Base-by-base conservation (phyloP, 768 basidiomycete genomes). In the Russula sp. region DNA sequence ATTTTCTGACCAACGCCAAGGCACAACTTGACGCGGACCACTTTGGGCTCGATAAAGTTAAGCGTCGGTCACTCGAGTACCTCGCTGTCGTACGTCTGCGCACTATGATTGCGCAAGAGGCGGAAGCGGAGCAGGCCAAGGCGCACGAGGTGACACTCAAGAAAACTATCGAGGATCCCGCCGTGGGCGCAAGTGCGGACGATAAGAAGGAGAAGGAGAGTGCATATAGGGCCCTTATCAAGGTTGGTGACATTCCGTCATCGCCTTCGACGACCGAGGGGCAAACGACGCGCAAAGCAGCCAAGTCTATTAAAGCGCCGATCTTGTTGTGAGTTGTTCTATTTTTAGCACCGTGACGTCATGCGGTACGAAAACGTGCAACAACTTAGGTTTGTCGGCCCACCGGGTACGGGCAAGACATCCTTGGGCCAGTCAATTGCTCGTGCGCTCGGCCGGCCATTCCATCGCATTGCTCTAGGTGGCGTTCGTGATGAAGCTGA, bases 401-500 rank as follows among this genome's bases (percentile, higher is more conserved):
- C 94, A 10, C 94, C 94, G 0, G 94, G 94, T 2, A 89, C 87
- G 0, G 94, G 92, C 39, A 95, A 96, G 75, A 97, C 94, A 0
- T 93, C 91, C 1, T 84, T 98, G 2, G 94, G 94, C 0, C 88
- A 89, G 68, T 92, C 89, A 0, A 83, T 98, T 34, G 94, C 94
- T 3, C 85, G 85, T 47, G 88, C 92, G 0, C 80, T 97, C 9
- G 80, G 82, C 31, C 78, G 94, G 49, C 92, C 93, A 2, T 97
- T 96, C 80, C 89, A 96, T 69, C 85, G 94, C 11, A 94, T 97
- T 66, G 88, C 91, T 1, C 80, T 97, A 0, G 94, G 94, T 11
- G 94, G 95, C 35, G 91, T 97, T 8, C 81, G 94, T 3, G 94
- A 98, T 69, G 95, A 98, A 73, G 94, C 91, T 0, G 88, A 89